Evolutionary conservation across 768 basidiomycete genomes (phyloP), one percentile per base, ranked within the genome.

Genomic region (Phanerochaete carnosa): DNA sequence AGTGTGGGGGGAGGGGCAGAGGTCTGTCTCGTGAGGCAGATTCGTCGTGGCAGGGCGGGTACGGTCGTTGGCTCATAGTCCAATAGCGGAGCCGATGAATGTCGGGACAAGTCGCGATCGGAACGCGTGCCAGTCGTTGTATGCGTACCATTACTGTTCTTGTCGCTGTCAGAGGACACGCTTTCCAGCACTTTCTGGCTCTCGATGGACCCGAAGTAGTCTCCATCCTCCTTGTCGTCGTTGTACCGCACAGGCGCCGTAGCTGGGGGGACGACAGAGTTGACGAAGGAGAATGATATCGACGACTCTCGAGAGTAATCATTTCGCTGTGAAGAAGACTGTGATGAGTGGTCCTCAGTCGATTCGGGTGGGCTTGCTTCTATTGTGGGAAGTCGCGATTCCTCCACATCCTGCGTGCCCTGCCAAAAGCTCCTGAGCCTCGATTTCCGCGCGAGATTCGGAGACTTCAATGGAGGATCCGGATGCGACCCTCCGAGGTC

Each of bases 341-440:
- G 45, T 12, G 57, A 39, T 13, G 45, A 51, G 32, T 63, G 55
- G 28, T 59, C 33, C 43, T 57, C 62, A 16, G 37, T 50, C 22
- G 63, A 59, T 11, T 49, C 66, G 12, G 66, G 62, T 33, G 69
- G 68, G 50, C 71, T 73, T 39, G 66, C 73, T 45, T 72, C 63
- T 23, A 74, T 72, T 0, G 70, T 64, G n/a, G 68, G 61, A 5
- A 73, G 65, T 15, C 67, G 63, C 19, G 46, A 67, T 29, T 79
- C 72, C 13, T 80, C 80, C 5, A 90, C 79, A 65, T 89, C 88
- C 33, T 80, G 85, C 5, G 88, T 90, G 19, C 87, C 88, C 60
- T 90, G 80, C 90, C 90, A 92, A 65, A 92, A 92, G 58, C 84
- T 85, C 45, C 81, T 80, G 29, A 90, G 71, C 29, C 87, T 80